Percentiles rank a stretch among this genome's conserved stretches.
These are phyloP conservation scores for Hypoxylon sp. DNA, from an alignment of 2,329 filamentous ascomycete genomes.

Conservation along the genomic window DNA sequence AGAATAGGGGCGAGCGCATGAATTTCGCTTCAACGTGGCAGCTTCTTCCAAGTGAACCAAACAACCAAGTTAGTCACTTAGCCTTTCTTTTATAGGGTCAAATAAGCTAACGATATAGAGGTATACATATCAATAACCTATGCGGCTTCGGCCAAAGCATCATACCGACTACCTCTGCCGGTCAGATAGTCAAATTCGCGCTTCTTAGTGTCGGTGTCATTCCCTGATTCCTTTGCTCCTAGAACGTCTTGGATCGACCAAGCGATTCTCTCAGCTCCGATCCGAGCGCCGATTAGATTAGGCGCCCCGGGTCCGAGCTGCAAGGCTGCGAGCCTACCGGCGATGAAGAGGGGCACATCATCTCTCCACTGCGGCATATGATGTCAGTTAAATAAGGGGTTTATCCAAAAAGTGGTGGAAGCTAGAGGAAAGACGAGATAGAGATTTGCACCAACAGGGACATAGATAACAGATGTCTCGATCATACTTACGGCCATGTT, in stretches of 20 bases:
- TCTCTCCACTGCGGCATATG: conserved; percentile 67
- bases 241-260: conserved; percentile 76
- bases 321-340: conserved; percentile 75
- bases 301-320: conserved; percentile 78
- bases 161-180: conserved; percentile 58
- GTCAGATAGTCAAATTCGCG: conserved; percentile 52
- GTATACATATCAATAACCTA: conserved; percentile 9
- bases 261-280: conserved; percentile 78
- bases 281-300: conserved; percentile 79
- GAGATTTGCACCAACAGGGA: neutral
- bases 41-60: neutral
- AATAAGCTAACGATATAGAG: neutral
- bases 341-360: conserved; percentile 79
- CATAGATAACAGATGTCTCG: neutral
- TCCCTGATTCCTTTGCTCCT: conserved; percentile 48
- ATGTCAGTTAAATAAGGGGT: conserved; percentile 8
- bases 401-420: neutral
- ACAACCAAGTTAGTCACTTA: neutral
- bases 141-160: conserved; percentile 44
- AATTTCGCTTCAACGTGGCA: neutral
- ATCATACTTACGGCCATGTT: conserved; percentile 68
- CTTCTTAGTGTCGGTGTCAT: conserved; percentile 39
- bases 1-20: neutral
- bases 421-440: neutral
- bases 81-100: neutral